Conservation (phyloP, 2,329 filamentous ascomycete species). For the Stachybotrys echinatus region DNA sequence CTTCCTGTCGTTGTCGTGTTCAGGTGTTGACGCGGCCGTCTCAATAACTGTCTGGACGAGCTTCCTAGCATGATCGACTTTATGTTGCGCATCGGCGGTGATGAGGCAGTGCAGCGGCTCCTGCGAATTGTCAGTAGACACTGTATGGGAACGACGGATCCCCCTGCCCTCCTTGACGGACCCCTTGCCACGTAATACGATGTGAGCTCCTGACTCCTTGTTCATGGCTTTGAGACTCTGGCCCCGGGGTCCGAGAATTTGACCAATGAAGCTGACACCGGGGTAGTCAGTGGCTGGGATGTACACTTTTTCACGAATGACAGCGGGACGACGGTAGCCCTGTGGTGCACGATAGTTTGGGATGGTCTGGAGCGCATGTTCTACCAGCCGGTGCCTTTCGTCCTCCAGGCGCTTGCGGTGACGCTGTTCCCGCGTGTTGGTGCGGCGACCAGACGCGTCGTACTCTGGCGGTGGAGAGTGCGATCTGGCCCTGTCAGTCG, state of each 20-base stretch:
- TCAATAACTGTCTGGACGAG: constrained; percentile 75
- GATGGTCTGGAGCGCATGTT: constrained; percentile 24
- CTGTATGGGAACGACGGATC: constrained; percentile 26
- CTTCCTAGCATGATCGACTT: constrained; percentile 70
- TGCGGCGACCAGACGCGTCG: constrained; percentile 3
- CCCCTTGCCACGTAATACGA: constrained; percentile 76
- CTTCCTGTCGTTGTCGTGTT: constrained; percentile 76
- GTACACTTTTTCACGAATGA: constrained; percentile 80
- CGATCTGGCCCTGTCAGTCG: not conserved
- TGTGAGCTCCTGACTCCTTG: constrained; percentile 68
- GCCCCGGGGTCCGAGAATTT: constrained; percentile 79
- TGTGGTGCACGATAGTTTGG: constrained; percentile 73
- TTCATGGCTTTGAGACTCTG: constrained; percentile 81
- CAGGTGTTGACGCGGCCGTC: constrained; percentile 70
- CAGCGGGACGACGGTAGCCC: constrained; percentile 71
- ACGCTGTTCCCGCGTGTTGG: constrained; percentile 2
- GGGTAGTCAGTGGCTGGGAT: constrained; percentile 80
- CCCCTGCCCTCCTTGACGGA: constrained; percentile 81
- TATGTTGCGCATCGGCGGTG: constrained; percentile 75
- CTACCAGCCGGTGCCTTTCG: not conserved
- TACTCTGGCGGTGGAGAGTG: not conserved
- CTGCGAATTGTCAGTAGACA: constrained; percentile 71
- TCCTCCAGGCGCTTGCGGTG: not conserved
- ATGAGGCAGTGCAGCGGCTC: constrained; percentile 70
- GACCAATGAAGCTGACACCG: constrained; percentile 85